phyloP scores from a whole-genome alignment of 1,284 basidiomycete genomes.

The Trichosporon sp. region DNA sequence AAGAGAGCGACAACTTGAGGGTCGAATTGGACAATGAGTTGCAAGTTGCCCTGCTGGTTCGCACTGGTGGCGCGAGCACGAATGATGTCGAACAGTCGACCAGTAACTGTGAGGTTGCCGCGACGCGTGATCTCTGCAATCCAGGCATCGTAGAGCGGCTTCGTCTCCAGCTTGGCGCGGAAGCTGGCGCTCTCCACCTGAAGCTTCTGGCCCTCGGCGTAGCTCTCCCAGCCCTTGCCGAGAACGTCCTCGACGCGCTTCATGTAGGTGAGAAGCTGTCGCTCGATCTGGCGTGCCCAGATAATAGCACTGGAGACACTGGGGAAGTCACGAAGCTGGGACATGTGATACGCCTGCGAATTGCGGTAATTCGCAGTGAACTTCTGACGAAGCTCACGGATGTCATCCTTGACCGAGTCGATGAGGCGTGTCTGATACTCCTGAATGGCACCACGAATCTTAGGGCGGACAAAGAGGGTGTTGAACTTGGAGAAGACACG shows the following conservation, averaged over 20 bases:
- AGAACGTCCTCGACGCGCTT: slow-evolving; percentile 99
- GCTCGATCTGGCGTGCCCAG: slow-evolving; percentile 97
- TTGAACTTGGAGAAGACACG: slow-evolving; percentile 98
- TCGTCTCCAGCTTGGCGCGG: slow-evolving; percentile 90
- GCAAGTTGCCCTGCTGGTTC: slow-evolving; percentile 63
- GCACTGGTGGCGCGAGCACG: slow-evolving; percentile 56
- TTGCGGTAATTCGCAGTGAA: slow-evolving; percentile 91
- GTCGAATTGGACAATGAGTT: slow-evolving; percentile 93
- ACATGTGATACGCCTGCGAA: slow-evolving; percentile 96
- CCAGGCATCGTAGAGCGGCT: slow-evolving; percentile 94
- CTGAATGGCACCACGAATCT: slow-evolving; percentile 95
- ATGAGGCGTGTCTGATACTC: slow-evolving; percentile 98
- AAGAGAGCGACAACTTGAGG: slow-evolving; percentile 96
- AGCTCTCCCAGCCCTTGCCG: slow-evolving; percentile 96
- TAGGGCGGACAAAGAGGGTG: slow-evolving; percentile 93
- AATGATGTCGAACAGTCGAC: slow-evolving; percentile 93
- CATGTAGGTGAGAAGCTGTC: slow-evolving; percentile 94
- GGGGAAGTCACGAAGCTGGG: slow-evolving; percentile 93
- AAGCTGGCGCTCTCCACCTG: slow-evolving; percentile 87
- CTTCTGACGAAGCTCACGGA: slow-evolving; percentile 92
- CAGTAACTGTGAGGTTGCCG: slow-evolving; percentile 72
- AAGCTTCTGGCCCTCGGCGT: slow-evolving; percentile 97
- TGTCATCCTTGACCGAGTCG: slow-evolving; percentile 96
- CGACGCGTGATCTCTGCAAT: slow-evolving; percentile 87
- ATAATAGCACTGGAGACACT: slow-evolving; percentile 96